Evolutionary conservation across 352 stramenopile genomes (phyloP).

Genomic region (Globisporangium rhizosaccharum): DNA sequence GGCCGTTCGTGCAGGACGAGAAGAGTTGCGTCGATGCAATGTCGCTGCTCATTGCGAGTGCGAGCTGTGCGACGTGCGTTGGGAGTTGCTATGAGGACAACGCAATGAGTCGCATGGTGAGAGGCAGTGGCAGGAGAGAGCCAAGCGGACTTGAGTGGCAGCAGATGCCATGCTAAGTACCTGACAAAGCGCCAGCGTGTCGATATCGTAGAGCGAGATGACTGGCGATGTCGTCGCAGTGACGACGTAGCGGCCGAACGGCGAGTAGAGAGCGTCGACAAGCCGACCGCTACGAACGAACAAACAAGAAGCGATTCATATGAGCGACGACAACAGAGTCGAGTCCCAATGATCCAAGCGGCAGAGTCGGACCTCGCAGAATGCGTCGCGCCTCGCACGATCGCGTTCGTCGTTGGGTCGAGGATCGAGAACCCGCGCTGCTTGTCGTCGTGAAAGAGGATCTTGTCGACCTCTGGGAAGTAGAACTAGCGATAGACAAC

Average conservation of each 20-base stretch:
- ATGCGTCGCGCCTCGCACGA: conserved; percentile 11
- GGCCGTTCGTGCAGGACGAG: conserved; percentile 29
- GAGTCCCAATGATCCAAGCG: neutral
- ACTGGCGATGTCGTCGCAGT: conserved; percentile 43
- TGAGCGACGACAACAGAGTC: neutral
- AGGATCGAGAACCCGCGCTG: conserved; percentile 35
- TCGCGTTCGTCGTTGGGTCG: conserved; percentile 19
- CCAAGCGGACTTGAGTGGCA: neutral
- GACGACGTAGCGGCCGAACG: conserved; percentile 35
- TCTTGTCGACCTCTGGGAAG: conserved; percentile 31
- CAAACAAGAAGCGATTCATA: neutral
- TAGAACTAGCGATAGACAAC: conserved; percentile 14
- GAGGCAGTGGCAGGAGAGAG: neutral
- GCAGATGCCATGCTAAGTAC: conserved; percentile 8
- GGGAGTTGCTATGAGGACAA: conserved; percentile 38
- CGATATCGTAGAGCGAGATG: conserved; percentile 47
- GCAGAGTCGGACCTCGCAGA: conserved; percentile 5
- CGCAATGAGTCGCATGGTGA: neutral
- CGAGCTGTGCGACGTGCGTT: conserved; percentile 27
- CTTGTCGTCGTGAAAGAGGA: conserved; percentile 29
- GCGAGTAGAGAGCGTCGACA: conserved; percentile 40
- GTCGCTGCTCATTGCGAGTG: conserved; percentile 19
- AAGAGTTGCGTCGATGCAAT: conserved; percentile 19
- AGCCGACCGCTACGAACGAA: conserved; percentile 10
- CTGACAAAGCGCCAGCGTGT: conserved; percentile 41